These are phyloP conservation scores for Acrasis kona DNA, from an alignment of 78 protist genomes.

Conservation along the genomic window DNA sequence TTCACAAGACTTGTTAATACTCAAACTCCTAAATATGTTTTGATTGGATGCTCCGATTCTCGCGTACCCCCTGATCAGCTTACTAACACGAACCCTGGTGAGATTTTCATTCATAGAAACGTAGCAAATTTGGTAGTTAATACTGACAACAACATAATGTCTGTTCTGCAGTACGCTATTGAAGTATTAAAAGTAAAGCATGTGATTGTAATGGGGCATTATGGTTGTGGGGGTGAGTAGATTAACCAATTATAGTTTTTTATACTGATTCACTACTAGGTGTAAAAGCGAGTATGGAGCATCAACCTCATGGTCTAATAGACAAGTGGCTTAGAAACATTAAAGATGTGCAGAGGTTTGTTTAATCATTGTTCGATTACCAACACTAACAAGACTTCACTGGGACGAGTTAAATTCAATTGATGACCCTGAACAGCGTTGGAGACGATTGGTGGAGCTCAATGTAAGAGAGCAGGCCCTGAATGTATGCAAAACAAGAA, in stretches of 20 bases:
- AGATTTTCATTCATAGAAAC: constrained; percentile 84
- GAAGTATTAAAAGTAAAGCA: constrained; percentile 68
- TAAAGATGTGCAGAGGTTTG: constrained; percentile 47
- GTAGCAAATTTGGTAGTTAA: constrained; percentile 73
- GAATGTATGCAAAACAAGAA: constrained; percentile 54
- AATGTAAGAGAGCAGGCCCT: constrained; percentile 63
- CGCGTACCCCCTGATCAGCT: constrained; percentile 76
- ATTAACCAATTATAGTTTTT: no score
- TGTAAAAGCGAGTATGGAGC: not conserved
- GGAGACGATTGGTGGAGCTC: constrained; percentile 57
- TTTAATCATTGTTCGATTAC: no score
- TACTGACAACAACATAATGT: constrained; percentile 56
- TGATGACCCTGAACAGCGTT: constrained; percentile 6
- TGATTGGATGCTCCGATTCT: constrained; percentile 86
- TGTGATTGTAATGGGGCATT: constrained; percentile 83
- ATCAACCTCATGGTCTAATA: constrained; percentile 39
- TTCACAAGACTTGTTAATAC: constrained; percentile 25
- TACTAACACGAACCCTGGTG: constrained; percentile 56
- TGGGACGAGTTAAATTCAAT: constrained; percentile 12
- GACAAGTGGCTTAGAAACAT: constrained; percentile 78
- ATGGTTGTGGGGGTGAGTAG: constrained; percentile 85
- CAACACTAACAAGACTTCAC: no score
- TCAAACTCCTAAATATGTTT: constrained; percentile 65
- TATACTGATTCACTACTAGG: no score
- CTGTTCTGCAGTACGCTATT: constrained; percentile 75